Evolutionary conservation across 1,284 basidiomycete species (phyloP).

Genomic region (Ceratobasidium sp.): DNA sequence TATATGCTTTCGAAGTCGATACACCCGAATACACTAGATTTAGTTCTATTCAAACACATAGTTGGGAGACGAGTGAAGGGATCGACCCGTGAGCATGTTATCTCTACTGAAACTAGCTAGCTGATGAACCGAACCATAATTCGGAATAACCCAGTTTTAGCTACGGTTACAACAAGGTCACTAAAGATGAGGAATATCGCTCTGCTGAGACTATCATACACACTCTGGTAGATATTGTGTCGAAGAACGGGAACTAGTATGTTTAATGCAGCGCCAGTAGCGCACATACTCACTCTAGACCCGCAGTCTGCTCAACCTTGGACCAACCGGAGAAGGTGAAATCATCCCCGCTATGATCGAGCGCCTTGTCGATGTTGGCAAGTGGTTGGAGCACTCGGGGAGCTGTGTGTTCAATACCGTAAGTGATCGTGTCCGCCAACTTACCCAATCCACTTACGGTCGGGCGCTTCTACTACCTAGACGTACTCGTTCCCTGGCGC

Average conservation of each 20-base stretch:
- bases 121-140: no score
- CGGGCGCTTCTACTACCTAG: not conserved
- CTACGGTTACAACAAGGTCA: constrained; percentile 61
- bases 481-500: constrained; percentile 58
- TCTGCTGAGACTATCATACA: constrained; percentile 66
- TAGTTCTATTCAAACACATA: constrained; percentile 64
- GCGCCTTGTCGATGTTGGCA: constrained; percentile 65
- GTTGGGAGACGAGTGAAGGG: constrained; percentile 71
- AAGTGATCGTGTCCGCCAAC: constrained; percentile 43
- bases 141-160: constrained; percentile 38
- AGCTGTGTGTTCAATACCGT: constrained; percentile 68
- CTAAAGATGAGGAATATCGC: constrained; percentile 64
- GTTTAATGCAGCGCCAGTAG: constrained; percentile 47
- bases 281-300: no score
- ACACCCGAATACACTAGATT: constrained; percentile 71
- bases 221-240: constrained; percentile 68
- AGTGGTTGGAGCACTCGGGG: constrained; percentile 66
- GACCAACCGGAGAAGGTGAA: constrained; percentile 68
- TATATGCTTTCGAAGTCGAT: constrained; percentile 55
- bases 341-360: constrained; percentile 65
- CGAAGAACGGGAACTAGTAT: constrained; percentile 69
- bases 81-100: constrained; percentile 43
- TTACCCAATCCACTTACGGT: not conserved
- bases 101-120: no score
- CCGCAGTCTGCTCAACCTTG: constrained; percentile 66